Conservation (phyloP, 768 basidiomycete genomes). For the Tricholoma sp. region DNA sequence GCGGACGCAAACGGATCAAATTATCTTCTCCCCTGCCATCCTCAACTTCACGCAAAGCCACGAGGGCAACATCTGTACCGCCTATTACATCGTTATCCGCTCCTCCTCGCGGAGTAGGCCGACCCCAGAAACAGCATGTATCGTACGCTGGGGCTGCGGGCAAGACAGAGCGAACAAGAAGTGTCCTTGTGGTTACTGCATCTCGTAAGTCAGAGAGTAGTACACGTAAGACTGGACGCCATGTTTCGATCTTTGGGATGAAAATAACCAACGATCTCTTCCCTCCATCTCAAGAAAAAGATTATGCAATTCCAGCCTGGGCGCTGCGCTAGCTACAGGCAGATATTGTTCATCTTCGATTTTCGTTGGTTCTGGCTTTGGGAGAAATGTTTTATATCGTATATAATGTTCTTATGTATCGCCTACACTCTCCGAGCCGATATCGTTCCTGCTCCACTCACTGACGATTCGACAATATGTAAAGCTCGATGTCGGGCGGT, state of each 20-base stretch:
- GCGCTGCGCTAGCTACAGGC: slow-evolving; percentile 21
- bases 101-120: slow-evolving; percentile 8
- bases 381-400: neutral
- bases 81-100: slow-evolving; percentile 22
- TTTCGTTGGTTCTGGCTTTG: slow-evolving; percentile 1
- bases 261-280: slow-evolving; percentile 43
- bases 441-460: slow-evolving; percentile 2
- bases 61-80: slow-evolving; percentile 21
- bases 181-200: slow-evolving; percentile 42
- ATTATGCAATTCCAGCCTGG: slow-evolving; percentile 58
- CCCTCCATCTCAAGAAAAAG: slow-evolving; percentile 33
- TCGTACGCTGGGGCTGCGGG: slow-evolving; percentile 14
- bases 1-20: slow-evolving; percentile 14
- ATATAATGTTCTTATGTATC: slow-evolving; percentile 6
- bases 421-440: slow-evolving; percentile 4
- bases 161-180: slow-evolving; percentile 14
- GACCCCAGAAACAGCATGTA: slow-evolving; percentile 12
- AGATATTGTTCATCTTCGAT: neutral
- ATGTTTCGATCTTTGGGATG: slow-evolving; percentile 55
- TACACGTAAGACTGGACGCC: slow-evolving; percentile 46
- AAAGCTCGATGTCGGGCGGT: slow-evolving; percentile 34
- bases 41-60: slow-evolving; percentile 4
- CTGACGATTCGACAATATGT: slow-evolving; percentile 27
- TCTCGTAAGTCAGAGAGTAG: slow-evolving; percentile 41
- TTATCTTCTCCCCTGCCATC: slow-evolving; percentile 5